phyloP scores from a whole-genome alignment of 345 rosid species.

The Carallia brachiata region DNA sequence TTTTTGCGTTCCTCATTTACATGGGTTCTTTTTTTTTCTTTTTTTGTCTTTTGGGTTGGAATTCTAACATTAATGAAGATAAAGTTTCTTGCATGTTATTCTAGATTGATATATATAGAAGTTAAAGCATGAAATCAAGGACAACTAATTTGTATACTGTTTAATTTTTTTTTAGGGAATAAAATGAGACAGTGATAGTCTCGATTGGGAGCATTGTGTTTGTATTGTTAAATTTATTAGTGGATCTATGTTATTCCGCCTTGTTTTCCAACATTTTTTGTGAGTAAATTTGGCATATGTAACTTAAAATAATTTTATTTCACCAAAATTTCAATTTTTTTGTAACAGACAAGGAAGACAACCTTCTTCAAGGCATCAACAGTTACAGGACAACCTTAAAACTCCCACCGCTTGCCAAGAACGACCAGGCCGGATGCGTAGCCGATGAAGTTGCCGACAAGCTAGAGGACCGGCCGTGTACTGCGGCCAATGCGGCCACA shows the following conservation, averaged over 20 bases:
- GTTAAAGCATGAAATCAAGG: too few species aligned
- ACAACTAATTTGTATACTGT: too few species aligned
- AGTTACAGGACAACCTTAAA: slow-evolving; percentile 47
- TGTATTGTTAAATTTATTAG: too few species aligned
- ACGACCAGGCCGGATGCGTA: slow-evolving; percentile 56
- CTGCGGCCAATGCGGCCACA: slow-evolving; percentile 17
- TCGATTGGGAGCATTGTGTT: too few species aligned
- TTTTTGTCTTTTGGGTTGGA: too few species aligned
- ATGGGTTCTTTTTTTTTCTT: background rate
- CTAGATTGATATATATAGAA: too few species aligned
- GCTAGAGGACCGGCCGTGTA: slow-evolving; percentile 54
- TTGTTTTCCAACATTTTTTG: background rate
- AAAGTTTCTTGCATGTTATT: too few species aligned
- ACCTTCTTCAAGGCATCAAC: slow-evolving; percentile 72
- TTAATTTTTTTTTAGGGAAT: too few species aligned
- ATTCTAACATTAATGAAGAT: too few species aligned
- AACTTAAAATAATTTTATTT: background rate
- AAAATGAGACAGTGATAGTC: too few species aligned
- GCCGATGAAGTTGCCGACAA: slow-evolving; percentile 59
- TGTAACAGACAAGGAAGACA: slow-evolving; percentile 53
- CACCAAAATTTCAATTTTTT: background rate
- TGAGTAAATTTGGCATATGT: background rate
- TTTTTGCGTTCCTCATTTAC: background rate
- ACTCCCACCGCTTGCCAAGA: slow-evolving; percentile 45
- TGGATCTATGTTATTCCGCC: too few species aligned